A percentile compares a stretch with the other conserved stretches of the same genome.
Evolutionary conservation across 108 stramenopile genomes (phyloP).

Genomic region (Nitzschia putrida): DNA sequence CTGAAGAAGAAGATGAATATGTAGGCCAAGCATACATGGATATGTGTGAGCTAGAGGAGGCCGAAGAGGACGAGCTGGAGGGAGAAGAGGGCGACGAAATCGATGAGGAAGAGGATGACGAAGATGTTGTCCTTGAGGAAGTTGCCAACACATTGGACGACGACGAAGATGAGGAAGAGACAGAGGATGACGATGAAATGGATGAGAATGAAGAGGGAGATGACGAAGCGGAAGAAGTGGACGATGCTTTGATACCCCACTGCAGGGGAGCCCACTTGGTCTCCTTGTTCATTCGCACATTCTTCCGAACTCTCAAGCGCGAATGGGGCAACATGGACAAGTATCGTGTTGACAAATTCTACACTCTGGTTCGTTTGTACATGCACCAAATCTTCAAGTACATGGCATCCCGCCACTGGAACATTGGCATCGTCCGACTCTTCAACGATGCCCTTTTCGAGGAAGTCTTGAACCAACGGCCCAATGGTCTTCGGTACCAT

Average conservation of each 20-base stretch:
- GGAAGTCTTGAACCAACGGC: conserved; percentile 75
- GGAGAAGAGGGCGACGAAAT: conserved; percentile 26
- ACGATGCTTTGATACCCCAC: conserved; percentile 51
- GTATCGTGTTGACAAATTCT: conserved; percentile 93
- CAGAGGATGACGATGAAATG: conserved; percentile 13
- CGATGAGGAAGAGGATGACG: conserved; percentile 23
- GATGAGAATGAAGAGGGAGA: conserved; percentile 35
- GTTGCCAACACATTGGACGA: conserved; percentile 8
- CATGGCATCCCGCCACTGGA: conserved; percentile 85
- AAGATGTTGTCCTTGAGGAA: conserved; percentile 13
- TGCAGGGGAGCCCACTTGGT: conserved; percentile 87
- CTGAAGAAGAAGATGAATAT: conserved; percentile 87
- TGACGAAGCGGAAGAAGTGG: conserved; percentile 35
- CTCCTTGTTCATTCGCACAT: conserved; percentile 75
- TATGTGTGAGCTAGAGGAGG: conserved; percentile 46
- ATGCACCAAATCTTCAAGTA: conserved; percentile 82
- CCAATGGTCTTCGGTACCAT: conserved; percentile 88
- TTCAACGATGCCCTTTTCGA: conserved; percentile 88
- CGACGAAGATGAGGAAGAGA: conserved; percentile 27
- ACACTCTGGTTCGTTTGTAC: conserved; percentile 80
- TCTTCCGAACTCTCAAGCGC: conserved; percentile 77
- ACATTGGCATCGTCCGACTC: conserved; percentile 75
- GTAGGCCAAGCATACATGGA: conserved; percentile 76
- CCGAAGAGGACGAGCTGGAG: conserved; percentile 37
- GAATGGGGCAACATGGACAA: conserved; percentile 94